Conservation (phyloP, 441 rosid species). For the Biscutella laevigata region DNA sequence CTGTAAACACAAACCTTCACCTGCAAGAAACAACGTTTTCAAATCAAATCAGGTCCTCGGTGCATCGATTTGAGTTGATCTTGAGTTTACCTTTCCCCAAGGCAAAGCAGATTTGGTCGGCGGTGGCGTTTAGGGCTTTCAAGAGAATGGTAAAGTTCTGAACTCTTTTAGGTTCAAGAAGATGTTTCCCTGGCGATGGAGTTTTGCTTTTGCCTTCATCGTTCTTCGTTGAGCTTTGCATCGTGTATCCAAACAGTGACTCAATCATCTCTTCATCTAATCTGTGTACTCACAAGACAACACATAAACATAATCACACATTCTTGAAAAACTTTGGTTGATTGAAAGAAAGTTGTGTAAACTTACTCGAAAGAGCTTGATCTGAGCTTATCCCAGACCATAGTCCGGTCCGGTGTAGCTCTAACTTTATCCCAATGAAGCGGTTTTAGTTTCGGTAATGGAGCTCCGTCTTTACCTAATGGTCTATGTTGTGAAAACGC, state of each 20-base stretch:
- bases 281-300: slow-evolving; percentile 35
- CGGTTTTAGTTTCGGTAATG: slow-evolving; percentile 80
- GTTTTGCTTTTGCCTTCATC: slow-evolving; percentile 74
- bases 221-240: slow-evolving; percentile 42
- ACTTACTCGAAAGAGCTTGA: slow-evolving; percentile 95
- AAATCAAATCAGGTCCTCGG: not conserved
- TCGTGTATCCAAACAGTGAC: slow-evolving; percentile 80
- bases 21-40: slow-evolving; percentile 19
- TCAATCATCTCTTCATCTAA: slow-evolving; percentile 97
- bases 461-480: slow-evolving; percentile 61
- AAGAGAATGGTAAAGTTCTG: slow-evolving; percentile 89
- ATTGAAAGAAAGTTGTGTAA: not conserved
- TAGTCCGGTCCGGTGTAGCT: slow-evolving; percentile 69
- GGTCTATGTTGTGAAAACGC: slow-evolving; percentile 35
- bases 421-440: slow-evolving; percentile 99
- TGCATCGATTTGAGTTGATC: not conserved
- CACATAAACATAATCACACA: slow-evolving; percentile 6
- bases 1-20: slow-evolving; percentile 61
- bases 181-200: slow-evolving; percentile 86
- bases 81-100: slow-evolving; percentile 53
- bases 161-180: slow-evolving; percentile 81
- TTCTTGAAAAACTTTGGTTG: not conserved
- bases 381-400: slow-evolving; percentile 91
- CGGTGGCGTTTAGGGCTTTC: slow-evolving; percentile 60
- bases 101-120: slow-evolving; percentile 72